phyloP scores from a whole-genome alignment of 306 rosid genomes.

The Dicorynia guianensis region DNA sequence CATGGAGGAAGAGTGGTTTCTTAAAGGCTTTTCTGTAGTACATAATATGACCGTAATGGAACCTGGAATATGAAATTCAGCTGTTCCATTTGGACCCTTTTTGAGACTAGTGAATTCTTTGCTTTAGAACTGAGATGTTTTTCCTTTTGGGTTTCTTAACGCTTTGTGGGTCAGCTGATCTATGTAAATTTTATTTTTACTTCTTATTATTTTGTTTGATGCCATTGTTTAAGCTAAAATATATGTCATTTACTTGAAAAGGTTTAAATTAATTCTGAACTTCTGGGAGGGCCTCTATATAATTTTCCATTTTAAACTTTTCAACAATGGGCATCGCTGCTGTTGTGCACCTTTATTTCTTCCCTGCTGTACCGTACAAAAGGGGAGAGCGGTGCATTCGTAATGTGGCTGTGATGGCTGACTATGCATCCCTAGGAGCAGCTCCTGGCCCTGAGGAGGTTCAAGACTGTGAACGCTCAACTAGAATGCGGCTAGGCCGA shows the following conservation, averaged over 20 bases:
- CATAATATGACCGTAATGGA: slow-evolving; percentile 8
- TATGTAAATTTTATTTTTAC: slow-evolving; percentile 2
- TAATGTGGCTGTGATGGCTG: slow-evolving; percentile 87
- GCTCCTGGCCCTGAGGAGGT: slow-evolving; percentile 97
- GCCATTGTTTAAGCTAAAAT: slow-evolving; percentile 15
- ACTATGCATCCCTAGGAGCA: slow-evolving; percentile 87
- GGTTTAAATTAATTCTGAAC: slow-evolving; percentile 21
- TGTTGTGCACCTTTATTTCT: slow-evolving; percentile 89
- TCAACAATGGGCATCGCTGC: slow-evolving; percentile 96
- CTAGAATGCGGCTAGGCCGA: slow-evolving; percentile 63
- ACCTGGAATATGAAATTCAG: not conserved
- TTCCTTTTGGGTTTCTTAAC: not conserved
- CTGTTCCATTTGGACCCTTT: slow-evolving; percentile 19
- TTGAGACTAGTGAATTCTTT: slow-evolving; percentile 7
- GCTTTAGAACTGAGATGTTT: slow-evolving; percentile 22
- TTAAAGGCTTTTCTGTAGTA: not conserved
- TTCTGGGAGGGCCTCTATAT: slow-evolving; percentile 16
- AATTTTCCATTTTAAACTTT: slow-evolving; percentile 42
- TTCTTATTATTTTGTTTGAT: slow-evolving; percentile 3
- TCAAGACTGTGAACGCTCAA: slow-evolving; percentile 78
- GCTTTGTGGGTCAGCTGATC: slow-evolving; percentile 16
- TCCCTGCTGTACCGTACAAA: slow-evolving; percentile 94
- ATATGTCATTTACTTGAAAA: slow-evolving; percentile 20
- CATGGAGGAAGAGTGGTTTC: slow-evolving; percentile 8
- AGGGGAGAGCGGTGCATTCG: slow-evolving; percentile 99